Evolutionary conservation across 805 yeast species (phyloP), one percentile per base, ranked within the genome.

Genomic region (Candida tammaniensis): DNA sequence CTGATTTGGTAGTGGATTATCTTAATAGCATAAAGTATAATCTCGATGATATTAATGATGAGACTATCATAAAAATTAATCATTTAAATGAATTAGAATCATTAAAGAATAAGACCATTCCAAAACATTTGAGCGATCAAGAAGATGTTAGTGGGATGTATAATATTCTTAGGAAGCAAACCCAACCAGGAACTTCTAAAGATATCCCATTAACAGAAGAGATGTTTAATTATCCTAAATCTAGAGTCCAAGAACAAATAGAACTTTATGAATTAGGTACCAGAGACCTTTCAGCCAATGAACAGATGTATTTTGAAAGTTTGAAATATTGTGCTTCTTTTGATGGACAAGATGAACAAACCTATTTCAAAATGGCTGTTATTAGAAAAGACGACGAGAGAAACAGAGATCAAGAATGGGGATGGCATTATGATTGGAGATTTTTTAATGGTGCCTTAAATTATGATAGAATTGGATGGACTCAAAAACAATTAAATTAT

Each of bases 391-490:
- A 50, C 16, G 60, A 61, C 20, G 59, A 54, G 19, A 59, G 55
- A 28, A 60, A 56, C 40, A 38, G 59, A 15, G 57, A 54, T 19
- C 66, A 63, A 38, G 68, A 67, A 31, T 40, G 46, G 43, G 78
- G 79, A 13, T 68, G 70, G 51, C 84, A 79, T 27, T 74, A 76
- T 44, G 85, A 80, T 49, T 71, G 70, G 65, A 55, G 82, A 35
- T 80, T 80, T 42, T 79, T 76, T 59, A 70, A 69, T 42, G 82
- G 80, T 11, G 65, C 74, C 1, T 59, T 78, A 40, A 76, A 73
- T 36, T 65, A 64, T 34, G 48, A 74, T 26, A 51, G 49, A 31
- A 34, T 31, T 0, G 61, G 62, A 3, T 56, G 59, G 60, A 47
- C 47, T n/a, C 46, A 42, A 22, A 49, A 44, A 9, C 64, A 57